phyloP scores from a whole-genome alignment of 345 rosid species.

The Salix viminalis region DNA sequence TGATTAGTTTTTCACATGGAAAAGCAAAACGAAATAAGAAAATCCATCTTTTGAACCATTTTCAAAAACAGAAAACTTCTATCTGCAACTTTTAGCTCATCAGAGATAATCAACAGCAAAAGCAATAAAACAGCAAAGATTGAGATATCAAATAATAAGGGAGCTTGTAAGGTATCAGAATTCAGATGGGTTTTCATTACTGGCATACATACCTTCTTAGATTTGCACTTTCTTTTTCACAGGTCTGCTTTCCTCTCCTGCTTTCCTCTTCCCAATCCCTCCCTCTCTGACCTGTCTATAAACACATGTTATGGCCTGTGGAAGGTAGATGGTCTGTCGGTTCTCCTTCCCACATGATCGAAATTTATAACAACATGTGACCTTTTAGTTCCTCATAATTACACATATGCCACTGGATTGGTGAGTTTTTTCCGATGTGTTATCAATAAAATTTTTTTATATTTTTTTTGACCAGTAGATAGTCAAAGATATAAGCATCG shows the following conservation, averaged over 20 bases:
- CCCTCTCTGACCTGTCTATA: not conserved
- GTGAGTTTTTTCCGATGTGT: no score
- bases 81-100: no score
- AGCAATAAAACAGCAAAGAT: not conserved
- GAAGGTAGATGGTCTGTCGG: not conserved
- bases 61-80: not conserved
- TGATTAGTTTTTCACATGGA: not conserved
- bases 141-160: not conserved
- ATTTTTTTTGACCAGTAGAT: no score
- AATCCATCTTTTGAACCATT: slow-evolving; percentile 7
- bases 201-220: slow-evolving; percentile 25
- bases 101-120: not conserved
- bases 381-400: not conserved
- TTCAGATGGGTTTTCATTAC: not conserved
- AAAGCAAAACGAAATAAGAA: not conserved
- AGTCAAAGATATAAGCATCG: no score
- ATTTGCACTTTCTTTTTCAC: not conserved
- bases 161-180: not conserved
- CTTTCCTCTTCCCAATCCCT: not conserved
- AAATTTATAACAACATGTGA: not conserved
- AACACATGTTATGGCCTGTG: not conserved
- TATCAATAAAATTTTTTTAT: no score
- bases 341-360: not conserved
- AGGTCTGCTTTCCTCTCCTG: not conserved
- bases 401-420: slow-evolving; percentile 15